These are phyloP conservation scores for Albatrellus ellisii DNA, from an alignment of 768 basidiomycete genomes.

Conservation along the genomic window DNA sequence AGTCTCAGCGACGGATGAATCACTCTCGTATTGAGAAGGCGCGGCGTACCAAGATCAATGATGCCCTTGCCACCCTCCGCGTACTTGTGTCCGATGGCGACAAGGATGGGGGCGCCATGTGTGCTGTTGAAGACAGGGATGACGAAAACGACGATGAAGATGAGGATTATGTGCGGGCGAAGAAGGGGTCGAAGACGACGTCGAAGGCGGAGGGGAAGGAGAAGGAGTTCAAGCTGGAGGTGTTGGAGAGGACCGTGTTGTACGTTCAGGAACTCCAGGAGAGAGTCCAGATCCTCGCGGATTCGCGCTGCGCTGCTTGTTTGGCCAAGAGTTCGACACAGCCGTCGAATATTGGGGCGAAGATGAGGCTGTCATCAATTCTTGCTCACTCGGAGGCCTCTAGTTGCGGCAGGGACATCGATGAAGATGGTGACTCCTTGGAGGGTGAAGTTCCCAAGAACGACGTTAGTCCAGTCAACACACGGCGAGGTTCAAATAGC, in stretches of 20 bases:
- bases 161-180: background rate
- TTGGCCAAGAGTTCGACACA: background rate
- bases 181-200: slow-evolving; percentile 5
- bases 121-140: slow-evolving; percentile 26
- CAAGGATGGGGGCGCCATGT: no score
- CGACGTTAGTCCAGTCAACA: no score
- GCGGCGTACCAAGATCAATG: slow-evolving; percentile 90
- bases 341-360: no score
- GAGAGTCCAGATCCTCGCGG: slow-evolving; percentile 10
- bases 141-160: slow-evolving; percentile 19
- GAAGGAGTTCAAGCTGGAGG: slow-evolving; percentile 14
- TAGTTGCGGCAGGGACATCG: slow-evolving; percentile 4
- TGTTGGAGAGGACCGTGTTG: slow-evolving; percentile 12
- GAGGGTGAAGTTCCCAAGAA: no score
- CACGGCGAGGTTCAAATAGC: no score
- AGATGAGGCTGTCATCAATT: no score
- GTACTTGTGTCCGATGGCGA: slow-evolving; percentile 50
- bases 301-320: slow-evolving; percentile 3
- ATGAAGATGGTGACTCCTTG: background rate
- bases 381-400: background rate
- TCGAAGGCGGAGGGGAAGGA: slow-evolving; percentile 5
- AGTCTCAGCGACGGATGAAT: slow-evolving; percentile 83
- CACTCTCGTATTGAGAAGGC: slow-evolving; percentile 94
- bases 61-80: slow-evolving; percentile 66
- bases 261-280: slow-evolving; percentile 15